Evolutionary conservation across 2,329 filamentous ascomycete species (phyloP).

Genomic region (Beauveria sp.): DNA sequence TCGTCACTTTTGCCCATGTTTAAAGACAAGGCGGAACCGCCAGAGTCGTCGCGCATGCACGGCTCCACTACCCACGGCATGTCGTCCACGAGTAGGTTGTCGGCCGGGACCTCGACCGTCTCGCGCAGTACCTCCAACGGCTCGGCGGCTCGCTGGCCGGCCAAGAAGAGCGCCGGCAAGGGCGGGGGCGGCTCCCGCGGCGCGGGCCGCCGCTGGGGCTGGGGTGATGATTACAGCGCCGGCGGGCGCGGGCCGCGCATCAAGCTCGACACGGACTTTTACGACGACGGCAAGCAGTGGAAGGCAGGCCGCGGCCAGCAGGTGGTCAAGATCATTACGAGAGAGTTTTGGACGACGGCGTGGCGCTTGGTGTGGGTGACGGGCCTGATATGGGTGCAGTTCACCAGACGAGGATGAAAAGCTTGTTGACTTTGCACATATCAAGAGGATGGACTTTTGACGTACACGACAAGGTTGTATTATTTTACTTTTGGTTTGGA

Average conservation of each 20-base stretch:
- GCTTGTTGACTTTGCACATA: neutral
- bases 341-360: constrained; percentile 54
- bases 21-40: constrained; percentile 46
- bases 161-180: constrained; percentile 28
- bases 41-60: constrained; percentile 16
- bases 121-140: constrained; percentile 21
- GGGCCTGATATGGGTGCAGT: constrained; percentile 56
- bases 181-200: constrained; percentile 29
- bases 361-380: constrained; percentile 58
- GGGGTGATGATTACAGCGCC: constrained; percentile 33
- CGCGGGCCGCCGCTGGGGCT: constrained; percentile 31
- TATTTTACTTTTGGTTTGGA: neutral
- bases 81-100: constrained; percentile 12
- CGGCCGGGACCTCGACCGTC: constrained; percentile 1
- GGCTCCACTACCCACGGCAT: constrained; percentile 22
- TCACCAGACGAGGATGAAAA: constrained; percentile 55
- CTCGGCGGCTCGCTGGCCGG: constrained; percentile 13
- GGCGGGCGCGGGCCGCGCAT: constrained; percentile 40
- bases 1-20: constrained; percentile 35
- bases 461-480: neutral
- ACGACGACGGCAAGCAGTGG: constrained; percentile 33
- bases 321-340: constrained; percentile 38
- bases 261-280: constrained; percentile 43
- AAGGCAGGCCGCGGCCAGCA: constrained; percentile 23
- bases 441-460: neutral